Base-by-base conservation (phyloP, 768 basidiomycete species). In the Astraeus odoratus region DNA sequence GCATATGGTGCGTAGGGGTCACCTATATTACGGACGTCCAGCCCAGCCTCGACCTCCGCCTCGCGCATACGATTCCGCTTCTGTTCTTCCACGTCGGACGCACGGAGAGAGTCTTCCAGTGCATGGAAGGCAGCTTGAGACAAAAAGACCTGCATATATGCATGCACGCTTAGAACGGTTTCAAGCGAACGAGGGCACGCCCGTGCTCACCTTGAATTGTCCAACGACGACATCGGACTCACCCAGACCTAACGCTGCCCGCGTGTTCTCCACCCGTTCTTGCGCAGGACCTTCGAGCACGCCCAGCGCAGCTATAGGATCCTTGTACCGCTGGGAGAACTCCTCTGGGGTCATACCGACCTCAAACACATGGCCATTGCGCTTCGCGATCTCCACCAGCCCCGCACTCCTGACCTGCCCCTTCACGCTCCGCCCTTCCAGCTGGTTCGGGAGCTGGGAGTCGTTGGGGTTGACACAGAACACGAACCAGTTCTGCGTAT, bases 401-500 rank as follows among this genome's bases (percentile, higher is more conserved):
- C 92, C 89, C 20, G 83, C 57, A 45, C 86, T 85, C 40, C 87
- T 75, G 29, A 98, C 83, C 66, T 98, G 95, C 0, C 88, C 87
- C 63, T 93, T 95, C 39, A 97, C 85, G 31, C 85, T 83, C 36
- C 93, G 74, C 9, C 89, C 87, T 68, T 98, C 95, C 42, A 97
- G 70, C 60, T 97, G 94, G 59, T 92, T 90, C 30, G 94, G 92
- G 16, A 97, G 67, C 58, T 95, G 95, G 20, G 90, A 83, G 67
- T 97, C 93, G 59, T 98, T 99, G 4, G 94, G 92, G 60, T 87
- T 92, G 54, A 98, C 66, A 57, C 92, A 96, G 66, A 95, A 90
- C 15, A 96, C 75, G 55, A 82, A 86, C 93, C 93, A 97, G 2
- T 80, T 69, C 66, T 93, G 86, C 13, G 90, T 86, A 55, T 96